Evolutionary conservation across 73 alveolate genomes (phyloP), one percentile per base, ranked within the genome.

Genomic region (Tetrahymena borealis): DNA sequence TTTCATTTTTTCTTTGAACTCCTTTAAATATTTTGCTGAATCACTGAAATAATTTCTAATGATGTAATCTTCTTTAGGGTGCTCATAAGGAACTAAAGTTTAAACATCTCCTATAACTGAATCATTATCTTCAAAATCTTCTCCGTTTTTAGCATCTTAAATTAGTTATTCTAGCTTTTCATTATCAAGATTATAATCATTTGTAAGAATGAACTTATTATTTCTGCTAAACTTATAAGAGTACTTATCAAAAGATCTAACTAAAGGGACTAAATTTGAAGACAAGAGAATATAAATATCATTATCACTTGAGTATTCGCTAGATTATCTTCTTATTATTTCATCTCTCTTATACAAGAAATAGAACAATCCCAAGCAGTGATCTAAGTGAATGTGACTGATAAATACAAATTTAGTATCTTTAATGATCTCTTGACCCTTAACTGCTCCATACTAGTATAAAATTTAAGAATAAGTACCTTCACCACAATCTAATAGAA

Each of bases 381-480:
- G 99, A 91, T 99, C 99, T 35, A 99, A 99, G 94, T 99, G 99
- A 32, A 97, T 94, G 95, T 99, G 99, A 78, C 99, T 96, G 32
- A 99, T 96, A 39, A 98, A 98, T 32, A 98, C 11, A 18, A 60
- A 60, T 15, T 60, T 60, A 6, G 85, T 60, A n/a, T 60, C 35
- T n/a, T 60, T 95, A 42, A 96, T 95, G 11, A 95, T 96, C 9
- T 97, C 93, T 39, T 97, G 94, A 33, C 38, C 13, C 31, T 98
- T 94, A 32, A 92, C 95, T 38, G 96, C 97, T 32, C 96, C 94
- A 40, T 79, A 38, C 28, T 60, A 60, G 91, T 79, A 33, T 16
- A 79, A 36, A 5, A 79, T 38, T 32, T 79, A 11, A 28, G 40
- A 36, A 79, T 79, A 79, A 0, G 91, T 79, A 16, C 91, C 91